A percentile compares a stretch with the other conserved stretches of the same genome.
These are phyloP conservation scores for Cercospora nicotianae DNA, from an alignment of 2,329 filamentous ascomycete genomes.

Conservation along the genomic window DNA sequence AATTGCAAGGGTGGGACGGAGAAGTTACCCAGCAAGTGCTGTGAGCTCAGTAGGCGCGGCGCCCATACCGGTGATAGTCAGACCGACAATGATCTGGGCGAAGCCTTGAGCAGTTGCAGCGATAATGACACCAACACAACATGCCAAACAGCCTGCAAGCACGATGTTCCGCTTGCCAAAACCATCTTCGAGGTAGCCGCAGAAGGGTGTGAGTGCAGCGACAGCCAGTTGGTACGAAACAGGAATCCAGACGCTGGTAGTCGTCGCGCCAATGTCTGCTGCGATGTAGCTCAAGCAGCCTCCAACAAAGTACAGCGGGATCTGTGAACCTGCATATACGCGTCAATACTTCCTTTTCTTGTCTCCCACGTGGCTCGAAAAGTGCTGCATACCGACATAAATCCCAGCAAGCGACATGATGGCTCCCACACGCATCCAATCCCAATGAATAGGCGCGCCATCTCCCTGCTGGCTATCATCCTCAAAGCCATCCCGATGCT, in stretches of 20 bases:
- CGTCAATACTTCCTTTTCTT: neutral
- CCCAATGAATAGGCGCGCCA: conserved; percentile 1
- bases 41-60: conserved; percentile 23
- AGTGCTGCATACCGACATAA: neutral
- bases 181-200: conserved; percentile 21
- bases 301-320: conserved; percentile 21
- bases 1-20: neutral
- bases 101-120: conserved; percentile 19
- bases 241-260: conserved; percentile 19
- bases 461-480: conserved; percentile 4
- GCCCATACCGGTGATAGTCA: conserved; percentile 18
- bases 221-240: conserved; percentile 23
- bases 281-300: conserved; percentile 18
- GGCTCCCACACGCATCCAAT: conserved; percentile 2
- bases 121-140: conserved; percentile 19
- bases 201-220: conserved; percentile 21
- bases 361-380: neutral
- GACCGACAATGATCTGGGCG: conserved; percentile 14
- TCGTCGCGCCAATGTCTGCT: conserved; percentile 14
- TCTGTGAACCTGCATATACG: conserved; percentile 13
- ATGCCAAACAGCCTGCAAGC: conserved; percentile 12
- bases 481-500: neutral
- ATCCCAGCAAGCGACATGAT: conserved; percentile 2
- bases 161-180: conserved; percentile 20
- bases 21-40: conserved; percentile 17